phyloP scores from a whole-genome alignment of 208 protist species.

The Leishmania major region DNA sequence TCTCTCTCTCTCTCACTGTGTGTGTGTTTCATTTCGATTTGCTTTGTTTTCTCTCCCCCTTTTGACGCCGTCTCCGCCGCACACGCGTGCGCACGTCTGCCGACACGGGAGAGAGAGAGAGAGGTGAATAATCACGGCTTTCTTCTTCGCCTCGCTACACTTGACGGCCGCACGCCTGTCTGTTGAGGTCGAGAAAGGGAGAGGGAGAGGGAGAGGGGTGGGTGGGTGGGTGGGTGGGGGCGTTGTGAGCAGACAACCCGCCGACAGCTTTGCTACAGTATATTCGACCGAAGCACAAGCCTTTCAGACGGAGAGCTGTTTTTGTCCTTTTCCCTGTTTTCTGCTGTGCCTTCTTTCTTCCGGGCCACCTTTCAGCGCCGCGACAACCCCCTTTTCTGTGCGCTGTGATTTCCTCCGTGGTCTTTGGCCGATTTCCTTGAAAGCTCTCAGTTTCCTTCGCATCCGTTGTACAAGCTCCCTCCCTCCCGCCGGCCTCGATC shows the following conservation, averaged over 20 bases:
- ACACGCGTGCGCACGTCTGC: too few species aligned
- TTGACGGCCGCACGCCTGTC: neutral
- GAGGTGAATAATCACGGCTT: too few species aligned
- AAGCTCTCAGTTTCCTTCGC: neutral
- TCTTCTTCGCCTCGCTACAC: neutral
- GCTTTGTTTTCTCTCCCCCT: neutral
- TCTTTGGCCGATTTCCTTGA: neutral
- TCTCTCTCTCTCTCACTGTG: neutral
- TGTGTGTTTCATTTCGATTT: neutral
- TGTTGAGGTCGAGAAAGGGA: neutral
- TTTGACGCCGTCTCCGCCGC: neutral
- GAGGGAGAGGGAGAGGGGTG: neutral
- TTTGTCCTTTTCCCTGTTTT: too few species aligned
- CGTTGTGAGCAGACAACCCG: neutral
- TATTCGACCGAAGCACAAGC: neutral
- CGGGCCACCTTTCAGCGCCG: neutral
- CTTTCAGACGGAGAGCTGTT: neutral
- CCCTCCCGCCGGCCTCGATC: too few species aligned
- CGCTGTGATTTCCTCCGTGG: neutral
- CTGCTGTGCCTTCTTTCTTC: neutral
- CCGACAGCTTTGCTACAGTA: neutral
- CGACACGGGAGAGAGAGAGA: neutral
- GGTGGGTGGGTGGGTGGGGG: neutral
- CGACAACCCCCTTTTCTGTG: neutral
- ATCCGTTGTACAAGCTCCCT: neutral